A percentile compares a stretch with the other conserved stretches of the same genome.
Evolutionary conservation across 305 asterid species (phyloP).

Genomic region (Petunia hybrid): DNA sequence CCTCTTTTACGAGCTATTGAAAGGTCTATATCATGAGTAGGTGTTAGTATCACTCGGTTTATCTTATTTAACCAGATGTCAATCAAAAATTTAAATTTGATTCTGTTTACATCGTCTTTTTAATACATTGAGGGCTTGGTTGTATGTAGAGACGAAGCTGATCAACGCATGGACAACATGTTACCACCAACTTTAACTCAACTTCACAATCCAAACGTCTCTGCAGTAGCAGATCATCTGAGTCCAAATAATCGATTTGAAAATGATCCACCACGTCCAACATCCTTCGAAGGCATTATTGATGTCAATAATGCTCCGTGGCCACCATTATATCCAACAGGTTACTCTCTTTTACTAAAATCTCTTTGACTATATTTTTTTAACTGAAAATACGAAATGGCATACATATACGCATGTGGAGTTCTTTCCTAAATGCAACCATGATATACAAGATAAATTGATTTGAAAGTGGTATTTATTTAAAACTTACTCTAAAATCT

Average conservation of each 20-base stretch:
- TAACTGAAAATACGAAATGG: neutral
- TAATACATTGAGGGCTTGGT: neutral
- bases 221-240: constrained; percentile 48
- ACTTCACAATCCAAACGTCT: constrained; percentile 50
- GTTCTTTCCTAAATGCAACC: neutral
- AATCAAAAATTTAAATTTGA: no score
- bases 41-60: no score
- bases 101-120: no score
- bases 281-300: constrained; percentile 54
- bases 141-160: constrained; percentile 27
- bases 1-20: no score
- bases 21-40: no score
- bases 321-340: constrained; percentile 69
- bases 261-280: constrained; percentile 51
- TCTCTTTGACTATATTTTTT: neutral
- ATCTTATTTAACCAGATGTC: no score
- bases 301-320: constrained; percentile 78
- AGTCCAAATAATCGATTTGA: constrained; percentile 61
- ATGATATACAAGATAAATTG: neutral
- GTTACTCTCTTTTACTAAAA: constrained; percentile 35
- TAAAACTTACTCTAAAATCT: neutral
- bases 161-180: constrained; percentile 54
- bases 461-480: neutral
- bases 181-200: constrained; percentile 54
- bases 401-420: neutral